Evolutionary conservation across 1,139 yeast genomes (phyloP), one percentile per base, ranked within the genome.

Genomic region (Taphrina deformans): DNA sequence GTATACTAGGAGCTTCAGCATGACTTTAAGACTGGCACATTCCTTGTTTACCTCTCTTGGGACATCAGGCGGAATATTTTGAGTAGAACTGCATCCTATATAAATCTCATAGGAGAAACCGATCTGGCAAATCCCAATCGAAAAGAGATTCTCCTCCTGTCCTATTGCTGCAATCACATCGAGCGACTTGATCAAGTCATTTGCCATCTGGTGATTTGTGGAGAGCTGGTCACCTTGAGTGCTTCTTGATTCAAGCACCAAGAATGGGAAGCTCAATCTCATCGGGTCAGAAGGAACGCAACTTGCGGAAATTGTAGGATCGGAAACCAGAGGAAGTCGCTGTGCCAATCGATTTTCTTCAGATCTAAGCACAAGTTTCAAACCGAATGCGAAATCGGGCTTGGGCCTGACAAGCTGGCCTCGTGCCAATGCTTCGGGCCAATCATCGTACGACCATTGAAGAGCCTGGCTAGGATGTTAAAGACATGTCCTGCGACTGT

Each of bases 351-450:
- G 23, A 3, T 12, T 3, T 40, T 40, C 45, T 40, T 40, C 23
- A 18, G 45, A 40, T 7, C 45, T 40, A 7, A 40, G 45, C 45
- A 18, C 45, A 40, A 40, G 45, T 7, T 21, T 45, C 27, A 45
- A 27, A 18, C 51, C 51, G 29, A 45, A 45, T 14, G 51, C 51
- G n/a, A 45, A 45, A 24, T 23, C 51, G 29, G 51, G 51, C 31
- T 45, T 45, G n/a, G 51, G 51, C 21, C 26, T 45, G 29, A 45
- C 51, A 23, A 45, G 31, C n/a, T 23, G 26, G n/a, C 51, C 51
- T 23, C 51, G 51, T 21, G 51, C 45, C 45, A 40, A 40, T 7
- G 45, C 45, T 40, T 40, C 18, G n/a, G 45, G 45, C 45, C 45
- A 40, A 2, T 40, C 45, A 18, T 40, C 45, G 23, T 40, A 40